Evolutionary conservation across 345 rosid species (phyloP), one percentile per base, ranked within the genome.

Genomic region (Viola odorata): DNA sequence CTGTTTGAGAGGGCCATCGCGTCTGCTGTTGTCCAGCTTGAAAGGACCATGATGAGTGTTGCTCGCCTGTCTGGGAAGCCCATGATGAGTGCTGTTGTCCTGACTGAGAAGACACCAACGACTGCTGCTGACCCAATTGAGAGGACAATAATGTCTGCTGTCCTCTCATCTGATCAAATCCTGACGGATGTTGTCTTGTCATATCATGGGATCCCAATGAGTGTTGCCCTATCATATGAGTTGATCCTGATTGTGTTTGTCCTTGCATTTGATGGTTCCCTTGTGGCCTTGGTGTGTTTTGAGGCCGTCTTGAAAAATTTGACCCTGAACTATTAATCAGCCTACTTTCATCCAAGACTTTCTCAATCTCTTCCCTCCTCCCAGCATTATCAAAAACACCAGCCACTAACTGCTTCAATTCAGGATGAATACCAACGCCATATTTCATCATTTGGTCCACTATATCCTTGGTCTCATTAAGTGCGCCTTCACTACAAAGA

Each of bases 401-500:
- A 8, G 55, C 41, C 10, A 85, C 65, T 61, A 82, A 79, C 57
- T 80, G 85, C 68, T 74, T 77, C 69, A 91, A 59, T 41, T 72
- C 69, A 62, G 92, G 95, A 63, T 79, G 73, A 64, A 88, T 62
- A 63, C 88, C 92, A 45, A 88, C 80, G 63, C 78, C 72, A 57
- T 78, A 60, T 73, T 78, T 76, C 69, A 81, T 73, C 91, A 94
- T 88, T 74, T 88, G 85, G 64, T 81, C 84, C 57, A 86, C 40
- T 17, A 85, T 72, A 65, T 76, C 86, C 73, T 66, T 69, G 78
- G 84, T 65, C 54, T 15, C 53, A 61, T 86, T 96, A 56, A 88
- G 73, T 72, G 82, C 85, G 72, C 68, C 80, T 66, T 75, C 89
- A 71, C 78, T 69, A 65, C 91, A 88, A 38, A 95, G 88, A 50